Conservation (phyloP, 305 asterid genomes). For the Fraxinus platypoda region DNA sequence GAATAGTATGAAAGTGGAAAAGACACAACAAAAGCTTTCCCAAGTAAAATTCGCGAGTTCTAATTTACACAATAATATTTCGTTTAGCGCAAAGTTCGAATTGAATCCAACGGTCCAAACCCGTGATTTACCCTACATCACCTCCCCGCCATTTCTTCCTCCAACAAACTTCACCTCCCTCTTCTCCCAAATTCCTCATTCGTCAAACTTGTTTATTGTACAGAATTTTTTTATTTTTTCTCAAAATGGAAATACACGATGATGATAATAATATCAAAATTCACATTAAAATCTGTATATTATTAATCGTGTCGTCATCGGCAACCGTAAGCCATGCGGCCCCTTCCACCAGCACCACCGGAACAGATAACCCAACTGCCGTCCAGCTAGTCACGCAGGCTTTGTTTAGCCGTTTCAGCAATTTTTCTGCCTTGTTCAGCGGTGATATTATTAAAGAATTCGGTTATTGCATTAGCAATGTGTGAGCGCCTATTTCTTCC, state of each 20-base stretch:
- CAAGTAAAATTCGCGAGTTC: background rate
- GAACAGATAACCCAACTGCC: slow-evolving; percentile 35
- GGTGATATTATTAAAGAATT: slow-evolving; percentile 47
- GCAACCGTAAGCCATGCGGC: slow-evolving; percentile 30
- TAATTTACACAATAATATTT: background rate
- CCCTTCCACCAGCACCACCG: background rate
- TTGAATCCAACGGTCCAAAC: slow-evolving; percentile 36
- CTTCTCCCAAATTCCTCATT: slow-evolving; percentile 21
- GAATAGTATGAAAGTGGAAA: background rate
- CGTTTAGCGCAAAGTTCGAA: slow-evolving; percentile 19
- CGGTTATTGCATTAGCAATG: slow-evolving; percentile 64
- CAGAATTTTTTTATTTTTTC: background rate
- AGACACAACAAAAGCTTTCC: background rate
- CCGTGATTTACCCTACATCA: slow-evolving; percentile 40
- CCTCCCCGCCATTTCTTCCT: slow-evolving; percentile 83
- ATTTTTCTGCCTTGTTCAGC: slow-evolving; percentile 49
- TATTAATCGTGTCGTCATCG: slow-evolving; percentile 15
- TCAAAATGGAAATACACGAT: slow-evolving; percentile 1
- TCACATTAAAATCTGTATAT: background rate
- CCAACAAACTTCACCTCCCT: slow-evolving; percentile 36
- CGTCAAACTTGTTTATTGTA: background rate
- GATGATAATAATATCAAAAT: slow-evolving; percentile 4
- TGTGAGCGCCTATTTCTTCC: slow-evolving; percentile 39
- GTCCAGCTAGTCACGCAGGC: slow-evolving; percentile 54
- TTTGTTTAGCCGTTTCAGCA: slow-evolving; percentile 54